Evolutionary conservation across 495 filamentous ascomycete species (phyloP).

Genomic region (Penicillium verhagenii): DNA sequence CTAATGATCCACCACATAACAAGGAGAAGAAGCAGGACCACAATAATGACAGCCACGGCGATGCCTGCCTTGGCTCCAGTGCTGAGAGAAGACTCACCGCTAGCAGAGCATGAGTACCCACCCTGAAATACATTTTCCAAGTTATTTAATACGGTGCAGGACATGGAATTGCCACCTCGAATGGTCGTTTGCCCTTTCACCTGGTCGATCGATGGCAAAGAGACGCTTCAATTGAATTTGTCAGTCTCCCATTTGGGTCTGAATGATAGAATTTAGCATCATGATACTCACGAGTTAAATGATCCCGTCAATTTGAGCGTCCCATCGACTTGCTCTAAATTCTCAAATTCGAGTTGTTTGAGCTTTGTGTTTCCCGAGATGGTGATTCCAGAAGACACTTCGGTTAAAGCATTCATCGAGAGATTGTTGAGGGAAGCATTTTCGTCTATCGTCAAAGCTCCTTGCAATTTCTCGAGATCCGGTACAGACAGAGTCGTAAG

Average conservation of each 20-base stretch:
- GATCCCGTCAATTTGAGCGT: slow-evolving; percentile 22
- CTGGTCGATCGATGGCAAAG: slow-evolving; percentile 24
- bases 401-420: slow-evolving; percentile 13
- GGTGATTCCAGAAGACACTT: slow-evolving; percentile 17
- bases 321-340: slow-evolving; percentile 29
- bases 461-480: slow-evolving; percentile 25
- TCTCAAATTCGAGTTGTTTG: slow-evolving; percentile 17
- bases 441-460: slow-evolving; percentile 21
- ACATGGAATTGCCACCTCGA: slow-evolving; percentile 18
- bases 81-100: slow-evolving; percentile 15
- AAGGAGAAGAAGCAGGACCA: slow-evolving; percentile 25
- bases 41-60: slow-evolving; percentile 27
- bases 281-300: slow-evolving; percentile 26
- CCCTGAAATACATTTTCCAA: slow-evolving; percentile 18
- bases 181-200: slow-evolving; percentile 28
- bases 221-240: slow-evolving; percentile 16
- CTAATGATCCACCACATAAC: slow-evolving; percentile 24
- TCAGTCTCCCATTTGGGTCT: too few species aligned
- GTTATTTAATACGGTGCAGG: slow-evolving; percentile 20
- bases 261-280: too few species aligned
- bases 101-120: slow-evolving; percentile 21
- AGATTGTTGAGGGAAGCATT: slow-evolving; percentile 20
- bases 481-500: slow-evolving; percentile 20
- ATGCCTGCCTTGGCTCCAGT: slow-evolving; percentile 34
- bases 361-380: slow-evolving; percentile 26